Conservation (phyloP, 345 rosid genomes). For the Populus nigra region DNA sequence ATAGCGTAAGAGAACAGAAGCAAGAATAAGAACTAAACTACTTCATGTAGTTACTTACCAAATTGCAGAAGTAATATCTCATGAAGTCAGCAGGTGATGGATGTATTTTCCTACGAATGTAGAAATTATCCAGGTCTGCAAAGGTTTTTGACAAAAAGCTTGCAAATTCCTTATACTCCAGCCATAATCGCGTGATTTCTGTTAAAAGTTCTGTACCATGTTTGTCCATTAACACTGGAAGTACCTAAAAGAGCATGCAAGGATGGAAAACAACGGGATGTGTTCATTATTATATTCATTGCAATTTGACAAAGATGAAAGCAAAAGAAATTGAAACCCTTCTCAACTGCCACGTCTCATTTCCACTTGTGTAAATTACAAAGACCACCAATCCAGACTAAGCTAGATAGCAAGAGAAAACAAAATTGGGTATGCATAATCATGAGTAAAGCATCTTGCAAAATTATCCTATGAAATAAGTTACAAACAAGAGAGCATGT, state of each 20-base stretch:
- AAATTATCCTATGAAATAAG: no score
- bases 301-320: no score
- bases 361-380: no score
- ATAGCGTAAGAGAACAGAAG: neutral
- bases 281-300: no score
- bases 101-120: neutral
- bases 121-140: neutral
- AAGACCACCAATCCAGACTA: no score
- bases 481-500: no score
- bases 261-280: neutral
- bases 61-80: neutral
- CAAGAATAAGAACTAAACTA: neutral
- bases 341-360: no score
- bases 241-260: neutral
- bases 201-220: neutral
- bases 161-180: conserved; percentile 1
- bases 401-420: no score
- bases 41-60: neutral
- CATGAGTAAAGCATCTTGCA: no score
- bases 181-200: conserved; percentile 5
- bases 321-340: no score
- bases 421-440: no score
- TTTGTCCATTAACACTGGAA: conserved; percentile 6
- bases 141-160: neutral
- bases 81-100: neutral